Evolutionary conservation across 768 basidiomycete species (phyloP), one percentile per base, ranked within the genome.

Genomic region (Suillus discolor): DNA sequence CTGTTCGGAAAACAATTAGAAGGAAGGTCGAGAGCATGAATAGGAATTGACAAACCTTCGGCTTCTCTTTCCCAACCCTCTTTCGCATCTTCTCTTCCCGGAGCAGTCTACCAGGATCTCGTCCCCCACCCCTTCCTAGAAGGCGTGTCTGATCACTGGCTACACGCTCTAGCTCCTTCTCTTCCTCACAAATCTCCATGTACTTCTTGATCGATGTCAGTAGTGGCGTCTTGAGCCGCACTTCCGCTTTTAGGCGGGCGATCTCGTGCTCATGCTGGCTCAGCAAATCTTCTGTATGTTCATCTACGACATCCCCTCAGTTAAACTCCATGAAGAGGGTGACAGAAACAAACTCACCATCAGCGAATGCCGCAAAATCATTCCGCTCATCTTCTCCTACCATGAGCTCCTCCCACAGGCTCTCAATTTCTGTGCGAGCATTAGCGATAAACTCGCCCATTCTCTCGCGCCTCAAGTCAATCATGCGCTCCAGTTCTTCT

Each of bases 21-120:
- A 3, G 3, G 31, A 16, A 11, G 38, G 63, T 42, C 57, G 11
- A 57, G 41, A 34, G 5, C 53, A 36, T 7, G 39, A 65, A 31
- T 16, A 28, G 16, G 0, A 7, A 23, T 53, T 61, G 59, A 79
- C 89, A 68, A 74, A 97, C 97, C 73, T 92, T 86, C 34, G 97
- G 97, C 73, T 97, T 98, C 79, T 97, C 91, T 74, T 93, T 92
- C 64, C 84, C 84, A 16, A 99, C 95, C 36, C 96, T 84, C 76
- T 98, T 99, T 62, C 97, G 85, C 90, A 97, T 94, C 84, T 97
- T 97, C 81, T 98, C 97, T 77, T 99, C 97, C 66, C 94, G 85
- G 62, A 98, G 79, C 42, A 99, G 78, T 23, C 94, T 82, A 7
- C 94, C 94, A 6, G 94, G 91, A 80, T 95, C 92, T 64, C 94